These are phyloP conservation scores for Zygoascus meyerae DNA, from an alignment of 1,139 yeast genomes.

Conservation along the genomic window DNA sequence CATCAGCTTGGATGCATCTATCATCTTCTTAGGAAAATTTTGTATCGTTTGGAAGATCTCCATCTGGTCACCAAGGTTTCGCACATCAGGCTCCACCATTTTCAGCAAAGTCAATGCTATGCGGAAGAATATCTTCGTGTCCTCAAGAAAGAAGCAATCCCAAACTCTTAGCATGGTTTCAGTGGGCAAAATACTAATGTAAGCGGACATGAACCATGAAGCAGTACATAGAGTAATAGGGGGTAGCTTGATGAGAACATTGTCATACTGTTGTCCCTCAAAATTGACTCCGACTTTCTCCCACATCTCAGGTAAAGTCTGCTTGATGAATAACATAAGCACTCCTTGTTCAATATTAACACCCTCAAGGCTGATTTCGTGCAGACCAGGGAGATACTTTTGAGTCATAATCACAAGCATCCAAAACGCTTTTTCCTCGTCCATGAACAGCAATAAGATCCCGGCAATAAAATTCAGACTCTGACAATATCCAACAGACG, in stretches of 20 bases:
- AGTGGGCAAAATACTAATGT: slow-evolving; percentile 80
- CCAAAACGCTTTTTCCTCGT: slow-evolving; percentile 91
- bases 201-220: slow-evolving; percentile 96
- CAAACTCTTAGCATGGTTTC: slow-evolving; percentile 85
- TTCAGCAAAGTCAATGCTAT: slow-evolving; percentile 79
- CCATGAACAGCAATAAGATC: slow-evolving; percentile 69
- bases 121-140: slow-evolving; percentile 78
- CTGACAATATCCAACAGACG: slow-evolving; percentile 93
- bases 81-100: slow-evolving; percentile 59
- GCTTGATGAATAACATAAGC: slow-evolving; percentile 76
- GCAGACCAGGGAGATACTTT: slow-evolving; percentile 82
- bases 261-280: slow-evolving; percentile 45
- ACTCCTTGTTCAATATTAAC: slow-evolving; percentile 96
- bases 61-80: slow-evolving; percentile 54
- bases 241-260: slow-evolving; percentile 69
- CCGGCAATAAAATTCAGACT: slow-evolving; percentile 91
- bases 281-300: slow-evolving; percentile 39
- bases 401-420: slow-evolving; percentile 89
- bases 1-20: slow-evolving; percentile 66
- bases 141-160: slow-evolving; percentile 94
- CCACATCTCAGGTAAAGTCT: slow-evolving; percentile 83
- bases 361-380: slow-evolving; percentile 84
- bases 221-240: slow-evolving; percentile 92
- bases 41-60: slow-evolving; percentile 86
- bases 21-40: slow-evolving; percentile 63